Percentiles rank a stretch among this genome's conserved stretches.
Conservation (phyloP, 495 filamentous ascomycete species). For the Pseudevernia furfuracea region DNA sequence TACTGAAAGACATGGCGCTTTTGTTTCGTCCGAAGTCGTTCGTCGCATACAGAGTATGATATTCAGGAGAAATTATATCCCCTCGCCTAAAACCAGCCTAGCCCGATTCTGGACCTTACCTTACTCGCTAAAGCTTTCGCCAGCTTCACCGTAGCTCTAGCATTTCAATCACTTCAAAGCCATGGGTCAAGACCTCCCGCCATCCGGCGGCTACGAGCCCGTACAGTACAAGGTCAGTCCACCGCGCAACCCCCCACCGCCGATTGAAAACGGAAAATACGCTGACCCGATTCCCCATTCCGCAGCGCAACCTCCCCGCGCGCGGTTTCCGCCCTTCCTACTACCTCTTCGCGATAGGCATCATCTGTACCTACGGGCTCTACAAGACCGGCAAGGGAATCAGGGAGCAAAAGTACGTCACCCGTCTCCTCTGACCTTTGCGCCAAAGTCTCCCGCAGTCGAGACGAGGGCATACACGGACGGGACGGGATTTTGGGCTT, state of each 20-base stretch:
- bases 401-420: slow-evolving; percentile 75
- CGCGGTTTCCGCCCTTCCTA: slow-evolving; percentile 78
- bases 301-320: slow-evolving; percentile 81
- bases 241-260: not conserved
- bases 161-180: not conserved
- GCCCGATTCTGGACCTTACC: not conserved
- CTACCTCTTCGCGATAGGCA: slow-evolving; percentile 65
- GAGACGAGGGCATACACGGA: not conserved
- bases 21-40: not conserved
- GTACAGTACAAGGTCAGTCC: slow-evolving; percentile 84
- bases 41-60: not conserved
- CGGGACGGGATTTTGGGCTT: not conserved
- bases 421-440: not conserved
- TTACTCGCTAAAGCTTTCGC: too few relatives aligned
- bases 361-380: slow-evolving; percentile 80
- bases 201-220: slow-evolving; percentile 83
- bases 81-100: slow-evolving; percentile 3
- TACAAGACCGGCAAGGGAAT: slow-evolving; percentile 72
- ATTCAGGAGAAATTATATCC: not conserved
- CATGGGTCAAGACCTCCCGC: slow-evolving; percentile 79
- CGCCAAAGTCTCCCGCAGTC: not conserved
- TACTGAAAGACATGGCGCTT: too few relatives aligned
- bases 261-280: not conserved
- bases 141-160: not conserved
- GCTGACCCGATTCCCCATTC: not conserved